Evolutionary conservation across 805 yeast species (phyloP), one percentile per base, ranked within the genome.

Genomic region (Yarrowia osloensis): DNA sequence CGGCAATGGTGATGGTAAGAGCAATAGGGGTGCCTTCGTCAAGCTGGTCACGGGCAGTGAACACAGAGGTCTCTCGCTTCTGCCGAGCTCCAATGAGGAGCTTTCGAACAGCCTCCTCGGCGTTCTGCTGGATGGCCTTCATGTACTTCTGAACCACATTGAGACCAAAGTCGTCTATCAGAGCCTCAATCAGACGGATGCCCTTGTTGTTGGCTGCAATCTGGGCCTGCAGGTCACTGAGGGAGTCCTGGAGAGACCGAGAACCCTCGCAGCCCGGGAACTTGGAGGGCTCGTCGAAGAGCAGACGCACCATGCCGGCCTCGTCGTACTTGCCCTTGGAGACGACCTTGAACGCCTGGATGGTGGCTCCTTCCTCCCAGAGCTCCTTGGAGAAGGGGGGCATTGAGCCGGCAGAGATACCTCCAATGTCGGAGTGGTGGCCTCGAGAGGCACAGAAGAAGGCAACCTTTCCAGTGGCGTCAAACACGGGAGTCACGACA

Each of bases 371-470:
- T 77, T 93, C 98, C 74, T 93, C 93, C 81, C 86, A 88, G 46
- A 94, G 78, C 68, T 87, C 86, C 73, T 87, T 90, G 1, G 97
- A 91, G 74, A 89, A 87, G 11, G 97, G 97, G 17, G 98, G 97
- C 92, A 93, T 91, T 0, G 96, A 89, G 0, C 98, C 98, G 0
- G 98, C 97, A 39, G 91, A 78, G 68, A 88, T 85, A 15, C 97
- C 96, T 19, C 98, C 98, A 73, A 94, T 93, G 77, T 93, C 98
- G 6, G 97, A 93, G 78, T 94, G 98, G 77, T 93, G 98, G 1
- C 97, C 98, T 70, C 98, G 82, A 0, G 97, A 88, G 0, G 98
- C 98, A 15, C 91, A 92, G 81, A 91, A 93, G 75, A 93, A 93
- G 29, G 91, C 84, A 39, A 91, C 82, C 31, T 70, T 61, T n/a